These are phyloP conservation scores for Incumbomyces delicatus DNA, from an alignment of 2,329 filamentous ascomycete genomes.

Conservation along the genomic window DNA sequence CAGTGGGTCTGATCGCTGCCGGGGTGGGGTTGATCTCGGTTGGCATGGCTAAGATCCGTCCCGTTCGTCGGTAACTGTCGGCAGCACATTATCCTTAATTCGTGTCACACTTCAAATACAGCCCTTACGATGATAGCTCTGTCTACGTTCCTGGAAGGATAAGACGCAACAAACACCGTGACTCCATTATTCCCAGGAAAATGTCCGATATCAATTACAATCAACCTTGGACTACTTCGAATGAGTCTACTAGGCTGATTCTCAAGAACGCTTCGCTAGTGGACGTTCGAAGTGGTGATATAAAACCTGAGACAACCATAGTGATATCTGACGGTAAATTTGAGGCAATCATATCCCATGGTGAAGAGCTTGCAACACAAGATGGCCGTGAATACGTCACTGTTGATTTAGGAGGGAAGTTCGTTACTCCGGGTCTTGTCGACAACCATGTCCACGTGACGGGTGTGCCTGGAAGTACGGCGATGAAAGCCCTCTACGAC, in stretches of 20 bases:
- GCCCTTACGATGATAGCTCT: no score
- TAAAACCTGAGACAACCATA: slow-evolving; percentile 25
- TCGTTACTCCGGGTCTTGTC: slow-evolving; percentile 42
- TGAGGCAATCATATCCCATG: slow-evolving; percentile 13
- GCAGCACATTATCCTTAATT: no score
- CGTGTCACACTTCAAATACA: no score
- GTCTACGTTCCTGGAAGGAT: no score
- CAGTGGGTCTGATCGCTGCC: no score
- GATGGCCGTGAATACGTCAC: slow-evolving; percentile 18
- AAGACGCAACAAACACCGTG: neutral
- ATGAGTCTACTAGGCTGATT: slow-evolving; percentile 17
- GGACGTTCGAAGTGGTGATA: slow-evolving; percentile 28
- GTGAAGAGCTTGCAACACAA: neutral
- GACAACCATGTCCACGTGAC: slow-evolving; percentile 43
- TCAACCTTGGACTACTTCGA: neutral
- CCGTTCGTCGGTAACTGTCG: no score
- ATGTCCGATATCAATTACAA: neutral
- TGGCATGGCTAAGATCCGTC: no score
- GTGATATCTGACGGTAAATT: slow-evolving; percentile 30
- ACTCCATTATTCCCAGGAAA: neutral
- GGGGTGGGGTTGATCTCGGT: no score
- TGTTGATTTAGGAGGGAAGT: slow-evolving; percentile 36
- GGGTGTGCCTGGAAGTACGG: slow-evolving; percentile 34
- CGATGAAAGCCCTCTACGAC: slow-evolving; percentile 28
- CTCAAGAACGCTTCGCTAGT: slow-evolving; percentile 38